A percentile compares a stretch with the other conserved stretches of the same genome.
These are phyloP conservation scores for Entomortierella beljakovae DNA, from an alignment of 192 early-diverging fungal genomes.

Conservation along the genomic window DNA sequence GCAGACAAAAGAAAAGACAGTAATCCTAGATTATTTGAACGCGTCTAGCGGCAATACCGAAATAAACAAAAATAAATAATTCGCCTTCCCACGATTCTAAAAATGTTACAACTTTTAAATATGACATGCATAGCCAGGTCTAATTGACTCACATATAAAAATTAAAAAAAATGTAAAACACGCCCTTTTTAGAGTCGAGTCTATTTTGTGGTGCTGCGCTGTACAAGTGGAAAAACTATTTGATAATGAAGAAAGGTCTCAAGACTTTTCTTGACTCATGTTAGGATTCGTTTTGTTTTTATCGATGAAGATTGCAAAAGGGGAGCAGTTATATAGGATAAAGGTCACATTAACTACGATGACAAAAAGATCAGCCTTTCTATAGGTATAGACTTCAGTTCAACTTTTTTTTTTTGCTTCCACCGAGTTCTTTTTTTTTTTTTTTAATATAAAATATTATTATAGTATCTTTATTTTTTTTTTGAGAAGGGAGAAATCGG, in stretches of 20 bases:
- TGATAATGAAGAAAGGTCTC: background rate
- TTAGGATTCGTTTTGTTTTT: background rate
- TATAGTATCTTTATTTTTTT: background rate
- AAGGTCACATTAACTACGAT: background rate
- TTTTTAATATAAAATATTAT: background rate
- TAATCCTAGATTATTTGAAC: too few relatives aligned
- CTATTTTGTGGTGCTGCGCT: conserved; percentile 1
- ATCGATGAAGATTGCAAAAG: background rate
- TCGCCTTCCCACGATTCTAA: background rate
- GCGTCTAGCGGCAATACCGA: background rate
- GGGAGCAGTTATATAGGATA: background rate
- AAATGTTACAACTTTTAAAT: background rate
- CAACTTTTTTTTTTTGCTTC: background rate
- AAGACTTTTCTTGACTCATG: too few relatives aligned
- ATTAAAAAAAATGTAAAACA: too few relatives aligned
- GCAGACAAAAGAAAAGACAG: too few relatives aligned
- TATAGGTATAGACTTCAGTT: background rate
- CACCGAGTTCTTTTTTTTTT: conserved; percentile 36
- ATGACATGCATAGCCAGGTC: too few relatives aligned
- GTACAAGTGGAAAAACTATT: conserved; percentile 16
- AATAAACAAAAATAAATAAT: background rate
- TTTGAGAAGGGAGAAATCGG: conserved; percentile 23
- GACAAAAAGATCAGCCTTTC: conserved; percentile 44
- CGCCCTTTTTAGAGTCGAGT: too few relatives aligned
- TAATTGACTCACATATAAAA: background rate